phyloP scores from a whole-genome alignment of 345 rosid genomes.

The Lepidium sativum region DNA sequence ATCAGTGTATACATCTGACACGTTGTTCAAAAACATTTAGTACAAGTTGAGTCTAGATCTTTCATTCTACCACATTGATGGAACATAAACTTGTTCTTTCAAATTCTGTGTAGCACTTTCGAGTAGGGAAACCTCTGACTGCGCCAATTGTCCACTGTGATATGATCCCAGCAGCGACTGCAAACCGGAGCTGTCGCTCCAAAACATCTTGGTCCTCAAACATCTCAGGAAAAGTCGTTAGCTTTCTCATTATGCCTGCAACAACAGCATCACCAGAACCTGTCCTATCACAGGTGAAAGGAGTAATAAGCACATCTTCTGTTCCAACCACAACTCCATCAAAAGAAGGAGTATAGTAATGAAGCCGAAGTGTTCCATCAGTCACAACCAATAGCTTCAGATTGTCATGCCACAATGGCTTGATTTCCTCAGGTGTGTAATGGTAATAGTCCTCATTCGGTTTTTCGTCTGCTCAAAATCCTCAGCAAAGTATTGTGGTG shows the following conservation, averaged over 20 bases:
- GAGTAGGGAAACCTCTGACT: conserved; percentile 81
- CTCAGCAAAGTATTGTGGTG: conserved; percentile 72
- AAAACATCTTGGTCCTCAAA: conserved; percentile 56
- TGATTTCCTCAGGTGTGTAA: conserved; percentile 65
- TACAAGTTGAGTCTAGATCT: neutral
- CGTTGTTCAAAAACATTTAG: conserved; percentile 11
- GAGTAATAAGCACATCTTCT: conserved; percentile 82
- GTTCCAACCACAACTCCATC: conserved; percentile 81
- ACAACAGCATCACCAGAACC: conserved; percentile 97
- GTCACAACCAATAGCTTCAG: conserved; percentile 76
- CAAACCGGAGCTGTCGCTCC: conserved; percentile 88
- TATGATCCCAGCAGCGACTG: conserved; percentile 79
- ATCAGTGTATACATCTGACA: conserved; percentile 14
- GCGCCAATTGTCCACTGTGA: conserved; percentile 95
- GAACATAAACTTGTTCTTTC: conserved; percentile 89
- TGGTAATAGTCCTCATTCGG: conserved; percentile 60
- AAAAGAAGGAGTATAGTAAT: conserved; percentile 63
- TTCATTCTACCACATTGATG: conserved; percentile 79
- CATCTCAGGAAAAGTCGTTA: conserved; percentile 70
- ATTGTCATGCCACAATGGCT: conserved; percentile 75
- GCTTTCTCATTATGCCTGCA: conserved; percentile 80
- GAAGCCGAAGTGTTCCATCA: conserved; percentile 80
- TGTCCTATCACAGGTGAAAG: conserved; percentile 86
- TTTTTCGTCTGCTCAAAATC: conserved; percentile 56
- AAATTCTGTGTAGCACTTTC: conserved; percentile 88